Base-by-base conservation (phyloP, 2,329 filamentous ascomycete genomes). In the Verticillium nubilum region DNA sequence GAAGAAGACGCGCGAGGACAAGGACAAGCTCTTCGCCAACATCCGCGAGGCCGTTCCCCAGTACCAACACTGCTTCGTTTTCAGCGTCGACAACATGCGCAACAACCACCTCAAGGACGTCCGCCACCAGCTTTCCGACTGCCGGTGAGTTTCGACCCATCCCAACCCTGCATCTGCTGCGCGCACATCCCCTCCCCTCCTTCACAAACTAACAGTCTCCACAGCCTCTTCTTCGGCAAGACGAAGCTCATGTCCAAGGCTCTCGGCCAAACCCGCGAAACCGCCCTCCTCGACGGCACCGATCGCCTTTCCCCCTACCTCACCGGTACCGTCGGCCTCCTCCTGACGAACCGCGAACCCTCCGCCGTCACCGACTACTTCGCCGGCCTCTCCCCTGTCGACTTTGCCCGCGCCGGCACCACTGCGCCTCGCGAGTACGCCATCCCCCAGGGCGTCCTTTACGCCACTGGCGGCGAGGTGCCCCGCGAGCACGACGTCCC, bases 221-320 rank as follows among this genome's bases (percentile, higher is more conserved):
- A 54, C 68, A 95, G 93, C 68, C 81, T 99, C 73, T 98, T 98
- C 86, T 98, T 97, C 77, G 95, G 94, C 78, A 99, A 98, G 81
- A 98, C 94, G 61, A 98, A 98, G 79, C 93, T 99, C 75, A 98
- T 98, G 92, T 88, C 91, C 68, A 94, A 95, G 78, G 93, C 95
- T 60, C 89, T 99, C 27, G 95, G 95, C 71, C 84, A 85, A 65
- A 87, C 82, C 58, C 82, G 87, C 66, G 89, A 90, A 70, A 89
- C 91, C 69, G 91, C 93, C 77, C 85, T 90, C 76, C 90, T 91
- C 67, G 85, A 90, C 52, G 91, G 91, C 72, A 86, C 95, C 69
- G 81, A 91, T 72, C 77, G 79, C 63, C 86, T 97, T 60, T 78
- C 84, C 23, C 79, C 80, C 53, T 84, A 91, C 80, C 81, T 98